Evolutionary conservation across 495 filamentous ascomycete species (phyloP), one percentile per base, ranked within the genome.

Genomic region (Xylaria longipes): DNA sequence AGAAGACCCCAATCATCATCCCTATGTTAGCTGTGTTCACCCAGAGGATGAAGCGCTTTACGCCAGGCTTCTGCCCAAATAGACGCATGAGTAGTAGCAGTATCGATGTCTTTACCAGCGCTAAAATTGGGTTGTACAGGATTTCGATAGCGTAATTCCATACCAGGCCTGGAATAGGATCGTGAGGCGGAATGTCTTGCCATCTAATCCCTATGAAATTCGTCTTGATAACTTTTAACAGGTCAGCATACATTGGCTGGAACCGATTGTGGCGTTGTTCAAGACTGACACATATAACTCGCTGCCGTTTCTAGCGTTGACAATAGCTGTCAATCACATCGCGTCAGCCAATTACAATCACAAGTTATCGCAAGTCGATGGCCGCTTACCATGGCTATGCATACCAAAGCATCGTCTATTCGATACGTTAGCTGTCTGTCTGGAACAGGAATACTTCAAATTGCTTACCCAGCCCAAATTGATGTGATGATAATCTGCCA

Each of bases 81-180:
- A 86, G 72, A 29, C 83, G 78, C 75, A 87, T 76, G 78, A 92
- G 74, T 83, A 90, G 84, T 81, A 90, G 79, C 77, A 91, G 78
- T 79, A 90, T 82, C 0, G 85, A 87, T 0, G 85, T 76, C 76
- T 91, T 91, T 71, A 89, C 86, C 9, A 89, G 77, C 12, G 89
- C 84, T 45, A 92, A 78, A 68, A 89, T 85, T 0, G 89, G 89
- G 71, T 91, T 90, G 75, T 92, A 91, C 29, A 91, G 75, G 39
- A 90, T 82, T 73, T 91, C 88, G 25, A 88, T 85, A 3, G 85
- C 85, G 33, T 87, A 88, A 70, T 87, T 73, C 83, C 83, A 85
- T 52, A 83, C 80, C 54, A 82, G 72, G 9, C 75, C 82, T 31
- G 82, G 75, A 6, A 80, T 82, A 20, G 79, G 79, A 65, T 83